Evolutionary conservation across 1,284 basidiomycete species (phyloP).

Genomic region (Papiliotrema nemorosa): DNA sequence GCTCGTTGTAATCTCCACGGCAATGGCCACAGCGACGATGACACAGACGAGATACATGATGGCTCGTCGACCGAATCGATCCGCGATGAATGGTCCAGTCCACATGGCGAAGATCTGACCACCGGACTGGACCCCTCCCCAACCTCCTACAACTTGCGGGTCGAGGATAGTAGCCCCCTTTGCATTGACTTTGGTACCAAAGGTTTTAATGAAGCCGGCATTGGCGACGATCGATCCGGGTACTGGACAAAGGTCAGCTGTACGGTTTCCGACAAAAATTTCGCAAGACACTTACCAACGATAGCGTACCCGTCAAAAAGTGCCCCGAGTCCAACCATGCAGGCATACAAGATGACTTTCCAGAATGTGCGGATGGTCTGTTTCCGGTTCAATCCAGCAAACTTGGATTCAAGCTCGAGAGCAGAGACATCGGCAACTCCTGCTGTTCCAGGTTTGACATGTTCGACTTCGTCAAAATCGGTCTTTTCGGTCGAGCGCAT

Average conservation of each 20-base stretch:
- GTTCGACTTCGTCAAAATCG: too few species aligned
- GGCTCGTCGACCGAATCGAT: slow-evolving; percentile 14
- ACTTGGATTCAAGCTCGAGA: too few species aligned
- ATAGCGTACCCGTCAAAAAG: slow-evolving; percentile 16
- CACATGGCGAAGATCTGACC: slow-evolving; percentile 24
- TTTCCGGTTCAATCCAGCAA: neutral
- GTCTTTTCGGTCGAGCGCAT: too few species aligned
- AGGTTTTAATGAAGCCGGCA: slow-evolving; percentile 11
- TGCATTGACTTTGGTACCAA: slow-evolving; percentile 6
- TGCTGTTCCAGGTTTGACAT: too few species aligned
- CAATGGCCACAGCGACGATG: slow-evolving; percentile 12
- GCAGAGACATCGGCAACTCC: too few species aligned
- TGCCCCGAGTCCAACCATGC: slow-evolving; percentile 12
- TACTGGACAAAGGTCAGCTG: neutral
- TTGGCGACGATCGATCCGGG: slow-evolving; percentile 25
- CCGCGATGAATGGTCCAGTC: slow-evolving; percentile 4
- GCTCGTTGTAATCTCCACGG: neutral
- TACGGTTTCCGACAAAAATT: neutral
- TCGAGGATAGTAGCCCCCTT: slow-evolving; percentile 5
- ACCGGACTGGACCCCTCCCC: slow-evolving; percentile 14
- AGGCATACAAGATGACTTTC: slow-evolving; percentile 5
- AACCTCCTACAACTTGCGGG: slow-evolving; percentile 4
- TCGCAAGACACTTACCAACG: slow-evolving; percentile 4
- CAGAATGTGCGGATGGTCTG: slow-evolving; percentile 3
- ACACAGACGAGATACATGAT: slow-evolving; percentile 14